phyloP scores from a whole-genome alignment of 495 filamentous ascomycete genomes.

The Pseudotulostoma volvatum region DNA sequence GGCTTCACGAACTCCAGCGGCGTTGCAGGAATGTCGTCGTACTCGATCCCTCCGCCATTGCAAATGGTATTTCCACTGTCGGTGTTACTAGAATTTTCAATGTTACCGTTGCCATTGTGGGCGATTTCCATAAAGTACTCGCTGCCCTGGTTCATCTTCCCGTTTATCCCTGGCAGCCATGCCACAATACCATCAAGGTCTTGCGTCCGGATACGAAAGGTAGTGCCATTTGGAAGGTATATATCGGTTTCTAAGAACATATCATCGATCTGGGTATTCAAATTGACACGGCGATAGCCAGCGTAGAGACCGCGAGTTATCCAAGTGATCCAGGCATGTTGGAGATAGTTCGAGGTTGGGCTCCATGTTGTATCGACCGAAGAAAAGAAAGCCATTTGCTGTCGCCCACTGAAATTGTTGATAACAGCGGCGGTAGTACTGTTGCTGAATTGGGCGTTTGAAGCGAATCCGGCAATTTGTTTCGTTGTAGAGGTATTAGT shows the following conservation, averaged over 20 bases:
- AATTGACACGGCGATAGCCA: constrained; percentile 37
- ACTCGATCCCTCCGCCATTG: constrained; percentile 22
- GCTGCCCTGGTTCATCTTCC: constrained; percentile 37
- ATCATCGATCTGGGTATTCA: constrained; percentile 50
- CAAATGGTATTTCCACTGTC: constrained; percentile 18
- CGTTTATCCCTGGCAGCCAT: constrained; percentile 35
- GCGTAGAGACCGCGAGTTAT: constrained; percentile 39
- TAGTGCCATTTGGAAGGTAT: constrained; percentile 27
- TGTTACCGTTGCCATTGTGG: constrained; percentile 47
- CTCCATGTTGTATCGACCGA: constrained; percentile 39
- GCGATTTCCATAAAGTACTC: constrained; percentile 39
- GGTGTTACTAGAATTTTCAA: constrained; percentile 26
- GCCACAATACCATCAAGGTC: constrained; percentile 33
- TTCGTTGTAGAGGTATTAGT: constrained; percentile 35
- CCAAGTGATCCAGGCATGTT: constrained; percentile 49
- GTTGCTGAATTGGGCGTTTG: constrained; percentile 13
- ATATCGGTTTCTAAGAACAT: constrained; percentile 42
- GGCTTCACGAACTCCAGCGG: constrained; percentile 40
- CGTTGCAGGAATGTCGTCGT: constrained; percentile 26
- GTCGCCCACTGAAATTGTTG: constrained; percentile 38
- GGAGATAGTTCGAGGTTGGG: constrained; percentile 36
- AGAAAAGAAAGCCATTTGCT: constrained; percentile 49
- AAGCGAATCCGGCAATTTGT: constrained; percentile 35
- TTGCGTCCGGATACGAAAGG: constrained; percentile 33
- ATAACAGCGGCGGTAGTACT: constrained; percentile 41